Base-by-base conservation (phyloP, 805 yeast species). In the Lachancea thermotolerans region DNA sequence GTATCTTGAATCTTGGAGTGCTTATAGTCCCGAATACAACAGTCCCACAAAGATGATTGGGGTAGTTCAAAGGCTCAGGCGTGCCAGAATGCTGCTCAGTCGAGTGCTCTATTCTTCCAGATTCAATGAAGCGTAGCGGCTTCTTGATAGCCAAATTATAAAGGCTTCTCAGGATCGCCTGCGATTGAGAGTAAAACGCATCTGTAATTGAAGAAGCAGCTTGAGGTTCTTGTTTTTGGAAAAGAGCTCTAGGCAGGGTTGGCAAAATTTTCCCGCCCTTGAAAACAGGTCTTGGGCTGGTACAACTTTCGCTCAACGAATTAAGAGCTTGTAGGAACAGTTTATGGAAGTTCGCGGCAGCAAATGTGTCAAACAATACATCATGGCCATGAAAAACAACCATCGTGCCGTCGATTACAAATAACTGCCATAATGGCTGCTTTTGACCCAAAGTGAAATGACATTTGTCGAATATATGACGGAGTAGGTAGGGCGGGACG, bases 311-410 rank as follows among this genome's bases (percentile, higher is more conserved):
- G 33, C 21, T 11, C 12, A 11, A 43, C 18, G 46, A 47, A 40
- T 54, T 53, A 10, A 60, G 38, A 34, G 56, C 55, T 12, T 46
- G 25, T 11, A 54, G 39, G 37, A 62, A 49, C 29, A 53, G 41
- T 31, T 54, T 56, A 36, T 58, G 64, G 28, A 62, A 55, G 39
- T 53, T 54, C 16, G 63, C 62, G 14, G 60, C 61, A 1, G 65
- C 55, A 46, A 58, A 62, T 2, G 52, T 48, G 44, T 62, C 66
- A 51, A 62, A 62, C 28, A 62, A 44, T 2, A 50, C 50, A 38
- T 60, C 65, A 38, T 58, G 60, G 3, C 65, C 65, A 50, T 62
- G 64, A 32, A 62, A 60, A 4, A 59, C 46, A 2, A 60, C 40
- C 41, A 56, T 38, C 3, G 56, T 48, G 34, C 57, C 61, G 45